Evolutionary conservation across 2,329 filamentous ascomycete genomes (phyloP).

Genomic region (Rugonectria rugulosa): DNA sequence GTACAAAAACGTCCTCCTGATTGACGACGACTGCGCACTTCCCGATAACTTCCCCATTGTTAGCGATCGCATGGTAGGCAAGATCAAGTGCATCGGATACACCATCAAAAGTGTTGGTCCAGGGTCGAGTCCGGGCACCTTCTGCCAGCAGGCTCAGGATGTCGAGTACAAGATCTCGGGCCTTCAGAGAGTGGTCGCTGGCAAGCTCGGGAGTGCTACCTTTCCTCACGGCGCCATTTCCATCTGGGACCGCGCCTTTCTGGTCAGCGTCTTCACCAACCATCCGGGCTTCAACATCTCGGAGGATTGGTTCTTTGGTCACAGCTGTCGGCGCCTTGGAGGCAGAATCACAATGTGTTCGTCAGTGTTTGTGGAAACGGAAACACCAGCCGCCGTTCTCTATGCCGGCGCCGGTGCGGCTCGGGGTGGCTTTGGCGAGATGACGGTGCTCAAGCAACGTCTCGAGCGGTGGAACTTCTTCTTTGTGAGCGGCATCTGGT

Average conservation of each 20-base stretch:
- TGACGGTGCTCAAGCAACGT: constrained; percentile 21
- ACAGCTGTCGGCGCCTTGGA: constrained; percentile 12
- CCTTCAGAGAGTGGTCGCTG: constrained; percentile 6
- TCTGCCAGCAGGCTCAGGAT: constrained; percentile 20
- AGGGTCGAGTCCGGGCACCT: constrained; percentile 7
- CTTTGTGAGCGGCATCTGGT: constrained; percentile 18
- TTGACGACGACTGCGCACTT: constrained; percentile 20
- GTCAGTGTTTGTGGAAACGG: constrained; percentile 21
- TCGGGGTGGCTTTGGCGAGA: constrained; percentile 19
- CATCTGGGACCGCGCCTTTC: constrained; percentile 18
- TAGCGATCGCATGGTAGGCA: constrained; percentile 3
- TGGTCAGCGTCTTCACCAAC: constrained; percentile 15
- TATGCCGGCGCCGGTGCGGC: not conserved
- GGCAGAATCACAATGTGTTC: constrained; percentile 22
- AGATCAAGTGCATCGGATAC: constrained; percentile 21
- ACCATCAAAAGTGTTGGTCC: constrained; percentile 23
- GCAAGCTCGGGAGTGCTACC: constrained; percentile 8
- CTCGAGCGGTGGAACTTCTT: constrained; percentile 24
- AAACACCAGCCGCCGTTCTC: constrained; percentile 20
- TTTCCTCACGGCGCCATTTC: constrained; percentile 22
- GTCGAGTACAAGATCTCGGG: constrained; percentile 25
- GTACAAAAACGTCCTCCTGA: constrained; percentile 17
- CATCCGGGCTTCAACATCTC: constrained; percentile 18
- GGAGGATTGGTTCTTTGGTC: constrained; percentile 22
- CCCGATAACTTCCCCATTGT: constrained; percentile 18